Evolutionary conservation across 495 filamentous ascomycete genomes (phyloP).

Genomic region (Penicillium ucsense): DNA sequence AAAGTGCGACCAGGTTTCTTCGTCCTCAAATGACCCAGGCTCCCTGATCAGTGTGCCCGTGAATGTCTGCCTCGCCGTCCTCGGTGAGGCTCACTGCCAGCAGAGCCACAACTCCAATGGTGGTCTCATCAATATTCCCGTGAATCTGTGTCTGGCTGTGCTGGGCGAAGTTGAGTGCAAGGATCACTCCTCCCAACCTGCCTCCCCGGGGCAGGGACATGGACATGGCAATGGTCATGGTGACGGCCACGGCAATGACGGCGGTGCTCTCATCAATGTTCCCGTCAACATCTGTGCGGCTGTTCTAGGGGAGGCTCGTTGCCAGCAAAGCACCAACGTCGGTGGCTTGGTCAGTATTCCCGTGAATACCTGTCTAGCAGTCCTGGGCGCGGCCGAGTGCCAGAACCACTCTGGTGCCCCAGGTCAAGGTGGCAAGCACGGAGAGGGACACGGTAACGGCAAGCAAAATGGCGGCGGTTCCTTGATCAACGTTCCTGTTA

Average conservation of each 20-base stretch:
- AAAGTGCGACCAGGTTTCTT: slow-evolving; percentile 22
- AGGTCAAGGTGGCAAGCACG: no score
- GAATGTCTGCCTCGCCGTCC: slow-evolving; percentile 20
- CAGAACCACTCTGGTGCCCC: neutral
- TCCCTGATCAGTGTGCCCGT: slow-evolving; percentile 24
- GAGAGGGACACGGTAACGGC: no score
- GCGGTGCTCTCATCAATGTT: slow-evolving; percentile 20
- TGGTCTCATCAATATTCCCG: slow-evolving; percentile 18
- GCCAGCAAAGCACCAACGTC: slow-evolving; percentile 8
- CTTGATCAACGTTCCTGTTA: slow-evolving; percentile 18
- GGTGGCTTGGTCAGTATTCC: slow-evolving; percentile 18
- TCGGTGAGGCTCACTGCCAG: slow-evolving; percentile 17
- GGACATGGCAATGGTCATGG: no score
- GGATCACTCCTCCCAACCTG: neutral
- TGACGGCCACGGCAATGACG: neutral
- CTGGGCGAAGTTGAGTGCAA: slow-evolving; percentile 20
- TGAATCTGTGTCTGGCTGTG: slow-evolving; percentile 21
- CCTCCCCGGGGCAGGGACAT: no score
- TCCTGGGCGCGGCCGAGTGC: slow-evolving; percentile 16
- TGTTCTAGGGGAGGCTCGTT: slow-evolving; percentile 17
- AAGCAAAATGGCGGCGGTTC: no score
- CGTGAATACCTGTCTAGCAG: slow-evolving; percentile 20
- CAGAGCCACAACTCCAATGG: slow-evolving; percentile 4
- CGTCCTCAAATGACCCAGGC: slow-evolving; percentile 5
- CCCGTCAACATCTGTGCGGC: slow-evolving; percentile 22